Evolutionary conservation across 805 yeast species (phyloP), one percentile per base, ranked within the genome.

Genomic region (Sporopachydermia lactativora): DNA sequence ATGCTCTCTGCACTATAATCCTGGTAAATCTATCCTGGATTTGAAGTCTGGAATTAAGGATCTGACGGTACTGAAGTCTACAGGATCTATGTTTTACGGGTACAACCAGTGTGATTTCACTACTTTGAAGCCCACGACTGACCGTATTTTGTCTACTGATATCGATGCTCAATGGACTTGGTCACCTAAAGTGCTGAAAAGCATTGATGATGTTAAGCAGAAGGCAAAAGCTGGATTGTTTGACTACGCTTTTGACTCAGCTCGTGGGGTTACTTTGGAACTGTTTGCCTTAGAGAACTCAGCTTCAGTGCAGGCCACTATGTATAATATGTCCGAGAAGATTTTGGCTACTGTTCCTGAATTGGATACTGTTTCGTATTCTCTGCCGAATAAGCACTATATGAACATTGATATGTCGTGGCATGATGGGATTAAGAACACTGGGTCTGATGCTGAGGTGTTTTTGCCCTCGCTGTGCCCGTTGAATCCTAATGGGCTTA

Each of bases 231-330:
- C 64, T 15, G 82, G 79, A 13, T 59, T 70, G 34, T 82, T 85
- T 52, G 94, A 85, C 60, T 41, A 55, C 5, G 71, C 81, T 19
- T 82, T 70, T 59, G 57, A 64, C n/a, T 53, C 58, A 11, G 92
- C 84, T 15, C 71, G 84, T 52, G 65, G 64, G 34, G 70, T 73
- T 52, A 85, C 95, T 1, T 68, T 86, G 52, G 79, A 75, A 41
- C 68, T 70, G 44, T 88, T 88, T 60, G 95, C 95, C 14, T 59
- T 71, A 39, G 95, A 88, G 61, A 75, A 83, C 60, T 83, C 95
- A 5, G 75, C 95, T n/a, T 81, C 94, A 17, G 96, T 88, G 38
- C 96, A 88, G 66, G 95, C 95, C 37, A 88, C 96, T 44, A 89
- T 88, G 95, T 88, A 74, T 69, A 82, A 85, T 70, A 88, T 88